Evolutionary conservation across 345 rosid species (phyloP).

Genomic region (Aquilaria sinensis): DNA sequence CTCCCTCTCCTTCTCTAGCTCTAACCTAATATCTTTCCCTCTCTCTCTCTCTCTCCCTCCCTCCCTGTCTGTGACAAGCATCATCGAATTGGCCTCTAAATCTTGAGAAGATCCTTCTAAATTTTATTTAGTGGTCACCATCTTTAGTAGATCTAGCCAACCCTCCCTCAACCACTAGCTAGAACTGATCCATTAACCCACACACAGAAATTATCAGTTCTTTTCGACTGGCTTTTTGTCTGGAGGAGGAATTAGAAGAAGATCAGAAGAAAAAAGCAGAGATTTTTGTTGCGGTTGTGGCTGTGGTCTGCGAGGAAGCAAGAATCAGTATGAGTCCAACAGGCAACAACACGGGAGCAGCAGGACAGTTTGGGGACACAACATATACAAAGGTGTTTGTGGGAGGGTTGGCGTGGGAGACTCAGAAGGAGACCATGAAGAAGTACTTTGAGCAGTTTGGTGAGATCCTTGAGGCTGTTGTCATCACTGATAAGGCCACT

Average conservation of each 20-base stretch:
- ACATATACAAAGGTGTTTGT: slow-evolving; percentile 95
- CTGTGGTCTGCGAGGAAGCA: slow-evolving; percentile 1
- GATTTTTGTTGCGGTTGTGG: not conserved
- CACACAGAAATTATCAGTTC: not conserved
- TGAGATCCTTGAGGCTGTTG: slow-evolving; percentile 97
- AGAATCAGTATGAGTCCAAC: slow-evolving; percentile 38
- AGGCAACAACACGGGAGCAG: slow-evolving; percentile 7
- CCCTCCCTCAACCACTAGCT: not conserved
- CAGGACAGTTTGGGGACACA: slow-evolving; percentile 77
- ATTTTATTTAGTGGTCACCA: not conserved
- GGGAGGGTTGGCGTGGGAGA: slow-evolving; percentile 99
- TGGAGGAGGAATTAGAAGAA: not conserved
- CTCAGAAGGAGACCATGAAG: slow-evolving; percentile 91
- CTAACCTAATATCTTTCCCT: slow-evolving; percentile 36
- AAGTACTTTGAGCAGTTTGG: slow-evolving; percentile 95
- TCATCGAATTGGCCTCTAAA: slow-evolving; percentile 15
- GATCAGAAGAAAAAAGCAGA: not conserved
- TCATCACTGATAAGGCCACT: slow-evolving; percentile 91
- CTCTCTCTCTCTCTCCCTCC: slow-evolving; percentile 19
- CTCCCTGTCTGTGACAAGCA: slow-evolving; percentile 17
- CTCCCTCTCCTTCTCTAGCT: slow-evolving; percentile 24
- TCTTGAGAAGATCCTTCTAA: slow-evolving; percentile 12
- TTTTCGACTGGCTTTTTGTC: not conserved
- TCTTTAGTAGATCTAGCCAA: slow-evolving; percentile 2
- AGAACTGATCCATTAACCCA: not conserved